phyloP scores from a whole-genome alignment of 805 yeast genomes.

The Zygoascus tannicola region DNA sequence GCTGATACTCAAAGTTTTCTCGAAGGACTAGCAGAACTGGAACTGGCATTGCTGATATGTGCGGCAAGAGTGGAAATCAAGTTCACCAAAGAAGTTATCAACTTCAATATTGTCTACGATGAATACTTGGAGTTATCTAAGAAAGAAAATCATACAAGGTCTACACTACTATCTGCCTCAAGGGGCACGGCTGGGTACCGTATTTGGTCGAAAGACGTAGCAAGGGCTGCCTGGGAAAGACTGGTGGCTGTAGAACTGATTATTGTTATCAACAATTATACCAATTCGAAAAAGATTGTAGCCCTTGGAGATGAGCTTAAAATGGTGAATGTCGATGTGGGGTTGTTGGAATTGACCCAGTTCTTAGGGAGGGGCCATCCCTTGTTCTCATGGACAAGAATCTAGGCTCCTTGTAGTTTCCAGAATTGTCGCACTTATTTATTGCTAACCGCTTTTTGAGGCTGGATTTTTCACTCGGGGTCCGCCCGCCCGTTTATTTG shows the following conservation, averaged over 20 bases:
- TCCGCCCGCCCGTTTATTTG: no score
- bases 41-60: constrained; percentile 58
- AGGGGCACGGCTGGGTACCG: constrained; percentile 34
- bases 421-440: no score
- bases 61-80: constrained; percentile 65
- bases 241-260: constrained; percentile 49
- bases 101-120: constrained; percentile 65
- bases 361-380: constrained; percentile 30
- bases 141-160: constrained; percentile 32
- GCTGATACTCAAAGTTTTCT: constrained; percentile 22
- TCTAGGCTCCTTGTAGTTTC: constrained; percentile 18
- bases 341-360: constrained; percentile 26
- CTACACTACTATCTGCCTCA: constrained; percentile 27
- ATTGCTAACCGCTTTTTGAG: no score
- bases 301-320: constrained; percentile 28
- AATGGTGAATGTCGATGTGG: constrained; percentile 27
- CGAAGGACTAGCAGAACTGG: constrained; percentile 54
- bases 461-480: no score
- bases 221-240: constrained; percentile 68
- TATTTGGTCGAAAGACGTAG: constrained; percentile 50
- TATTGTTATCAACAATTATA: constrained; percentile 30
- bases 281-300: constrained; percentile 35
- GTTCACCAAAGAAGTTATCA: constrained; percentile 48
- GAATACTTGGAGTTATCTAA: constrained; percentile 60
- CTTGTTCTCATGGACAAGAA: constrained; percentile 33